Evolutionary conservation across 2,329 filamentous ascomycete genomes (phyloP), one percentile per base, ranked within the genome.

Genomic region (Ophiostoma pallidulum): DNA sequence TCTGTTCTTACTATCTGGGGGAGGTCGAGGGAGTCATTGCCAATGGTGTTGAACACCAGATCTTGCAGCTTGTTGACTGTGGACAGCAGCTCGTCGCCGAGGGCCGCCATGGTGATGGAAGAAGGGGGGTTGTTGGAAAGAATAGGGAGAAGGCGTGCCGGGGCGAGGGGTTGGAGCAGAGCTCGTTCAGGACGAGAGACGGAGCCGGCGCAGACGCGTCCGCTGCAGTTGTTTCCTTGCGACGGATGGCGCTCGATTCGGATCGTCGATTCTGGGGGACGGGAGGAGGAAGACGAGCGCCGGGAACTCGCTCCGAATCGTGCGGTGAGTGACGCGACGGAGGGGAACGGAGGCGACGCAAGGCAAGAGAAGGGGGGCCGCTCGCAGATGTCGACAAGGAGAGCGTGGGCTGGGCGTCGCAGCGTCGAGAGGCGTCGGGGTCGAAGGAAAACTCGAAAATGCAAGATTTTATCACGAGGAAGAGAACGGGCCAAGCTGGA

Each of bases 31-130:
- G 91, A 97, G 68, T 98, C 92, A 73, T 90, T 97, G 68, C 92
- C 92, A 67, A 98, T 98, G 58, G 92, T 98, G 72, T 98, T 98
- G 75, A 98, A 98, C 62, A 98, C 92, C 62, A 98, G 72, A 68
- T 97, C 92, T 69, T 98, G 92, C 62, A 98, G 77, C 75, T 94
- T 94, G 75, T 98, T 98, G 71, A 98, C 92, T 56, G 89, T 94
- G 59, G 80, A 81, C 65, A 98, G 80, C 68, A 98, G 74, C 69
- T 98, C 90, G 69, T 98, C 92, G 63, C 92, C 91, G 60, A 98
- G 82, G 62, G 91, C 82, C 64, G 92, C 86, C 92, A 97, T 98
- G 64, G 57, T 59, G 57, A 51, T 58, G 22, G 28, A 35, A 19
- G 36, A 35, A 26, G n/a, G 16, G n/a, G 24, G 13, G n/a, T n/a